phyloP scores from a whole-genome alignment of 2,329 filamentous ascomycete species.

The Orbilia blumenaviensis region DNA sequence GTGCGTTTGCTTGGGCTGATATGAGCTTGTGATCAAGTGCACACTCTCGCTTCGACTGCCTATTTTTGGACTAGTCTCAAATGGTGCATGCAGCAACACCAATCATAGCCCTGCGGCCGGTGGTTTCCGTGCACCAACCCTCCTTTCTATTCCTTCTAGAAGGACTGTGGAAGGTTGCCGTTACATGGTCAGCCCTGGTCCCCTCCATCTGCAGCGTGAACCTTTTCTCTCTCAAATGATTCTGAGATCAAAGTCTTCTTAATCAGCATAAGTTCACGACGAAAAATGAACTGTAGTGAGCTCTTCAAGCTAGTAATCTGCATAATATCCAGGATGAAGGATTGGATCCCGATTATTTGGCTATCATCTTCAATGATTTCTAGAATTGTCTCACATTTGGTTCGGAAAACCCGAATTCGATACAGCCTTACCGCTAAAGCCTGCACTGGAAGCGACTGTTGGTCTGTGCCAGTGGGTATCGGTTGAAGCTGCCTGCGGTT shows the following conservation, averaged over 20 bases:
- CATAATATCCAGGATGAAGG: slow-evolving; percentile 15
- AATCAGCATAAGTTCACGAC: slow-evolving; percentile 13
- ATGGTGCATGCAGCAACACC: slow-evolving; percentile 23
- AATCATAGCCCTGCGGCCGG: slow-evolving; percentile 32
- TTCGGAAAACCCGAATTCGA: slow-evolving; percentile 50
- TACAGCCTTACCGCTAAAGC: slow-evolving; percentile 53
- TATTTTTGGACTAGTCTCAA: slow-evolving; percentile 20
- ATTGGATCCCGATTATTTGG: slow-evolving; percentile 32
- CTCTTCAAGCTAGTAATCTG: slow-evolving; percentile 5
- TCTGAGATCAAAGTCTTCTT: slow-evolving; percentile 9
- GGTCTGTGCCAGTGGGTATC: slow-evolving; percentile 7
- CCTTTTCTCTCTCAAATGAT: not conserved
- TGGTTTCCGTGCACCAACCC: slow-evolving; percentile 18
- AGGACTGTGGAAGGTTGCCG: slow-evolving; percentile 27
- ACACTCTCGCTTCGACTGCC: slow-evolving; percentile 35
- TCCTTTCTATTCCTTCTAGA: slow-evolving; percentile 44
- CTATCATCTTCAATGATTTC: not conserved
- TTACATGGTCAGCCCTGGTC: slow-evolving; percentile 29
- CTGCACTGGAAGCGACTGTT: slow-evolving; percentile 27
- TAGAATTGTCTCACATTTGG: slow-evolving; percentile 18
- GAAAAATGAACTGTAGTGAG: not conserved
- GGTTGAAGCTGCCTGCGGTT: slow-evolving; percentile 34
- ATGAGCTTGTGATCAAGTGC: slow-evolving; percentile 27
- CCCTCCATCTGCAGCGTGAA: not conserved
- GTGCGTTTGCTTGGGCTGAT: slow-evolving; percentile 23